Percentiles rank a stretch among this genome's conserved stretches.
Evolutionary conservation across 2,329 filamentous ascomycete genomes (phyloP).

Genomic region (Emergomyces orientalis): DNA sequence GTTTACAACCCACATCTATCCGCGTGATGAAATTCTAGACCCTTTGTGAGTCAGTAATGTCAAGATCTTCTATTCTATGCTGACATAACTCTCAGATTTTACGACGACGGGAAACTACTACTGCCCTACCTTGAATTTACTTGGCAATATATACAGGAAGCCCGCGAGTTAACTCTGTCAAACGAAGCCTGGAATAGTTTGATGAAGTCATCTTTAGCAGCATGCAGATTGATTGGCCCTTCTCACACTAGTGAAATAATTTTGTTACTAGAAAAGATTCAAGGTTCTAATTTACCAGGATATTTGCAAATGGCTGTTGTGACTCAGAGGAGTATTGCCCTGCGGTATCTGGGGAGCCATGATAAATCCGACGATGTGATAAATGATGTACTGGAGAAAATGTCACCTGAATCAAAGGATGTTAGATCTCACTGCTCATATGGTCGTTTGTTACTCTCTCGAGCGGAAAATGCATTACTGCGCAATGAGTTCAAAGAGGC

Average conservation of each 20-base stretch:
- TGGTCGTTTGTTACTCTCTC: neutral
- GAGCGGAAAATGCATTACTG: neutral
- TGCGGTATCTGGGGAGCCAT: neutral
- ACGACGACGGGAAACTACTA: neutral
- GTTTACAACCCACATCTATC: neutral
- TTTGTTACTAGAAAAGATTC: neutral
- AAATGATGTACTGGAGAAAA: neutral
- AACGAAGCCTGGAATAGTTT: neutral
- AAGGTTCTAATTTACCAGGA: neutral
- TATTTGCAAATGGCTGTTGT: neutral
- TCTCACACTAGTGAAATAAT: neutral
- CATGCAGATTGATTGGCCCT: neutral
- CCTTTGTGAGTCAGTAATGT: neutral
- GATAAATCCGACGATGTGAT: neutral
- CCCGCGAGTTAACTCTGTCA: neutral
- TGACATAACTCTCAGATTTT: neutral
- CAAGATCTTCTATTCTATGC: neutral
- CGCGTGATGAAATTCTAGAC: neutral
- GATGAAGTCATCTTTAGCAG: neutral
- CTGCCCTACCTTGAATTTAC: neutral
- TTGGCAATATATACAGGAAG: constrained; percentile 1
- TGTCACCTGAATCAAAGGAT: neutral
- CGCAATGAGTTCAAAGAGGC: neutral
- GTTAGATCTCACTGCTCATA: neutral
- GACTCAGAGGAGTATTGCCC: neutral